Percentiles rank a stretch among this genome's conserved stretches.
Conservation (phyloP, 108 stramenopile genomes). For the Nitzschia palea region DNA sequence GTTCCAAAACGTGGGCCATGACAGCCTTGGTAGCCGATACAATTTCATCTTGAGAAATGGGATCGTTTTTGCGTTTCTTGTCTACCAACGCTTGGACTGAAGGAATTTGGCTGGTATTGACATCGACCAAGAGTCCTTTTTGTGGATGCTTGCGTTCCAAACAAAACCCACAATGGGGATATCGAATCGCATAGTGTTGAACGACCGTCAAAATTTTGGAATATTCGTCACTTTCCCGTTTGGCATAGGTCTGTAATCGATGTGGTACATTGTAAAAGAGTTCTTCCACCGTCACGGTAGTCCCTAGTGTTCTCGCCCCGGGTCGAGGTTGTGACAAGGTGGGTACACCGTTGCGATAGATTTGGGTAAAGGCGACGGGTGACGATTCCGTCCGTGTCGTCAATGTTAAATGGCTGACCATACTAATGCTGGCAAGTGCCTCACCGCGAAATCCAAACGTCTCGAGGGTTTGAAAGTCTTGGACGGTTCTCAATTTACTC, state of each 20-base stretch:
- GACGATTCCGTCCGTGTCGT: slow-evolving; percentile 30
- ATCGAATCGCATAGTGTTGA: slow-evolving; percentile 91
- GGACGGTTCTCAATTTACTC: slow-evolving; percentile 81
- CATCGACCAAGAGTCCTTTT: slow-evolving; percentile 39
- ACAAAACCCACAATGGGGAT: slow-evolving; percentile 84
- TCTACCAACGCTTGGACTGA: slow-evolving; percentile 40
- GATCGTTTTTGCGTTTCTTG: slow-evolving; percentile 22
- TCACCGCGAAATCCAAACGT: slow-evolving; percentile 99
- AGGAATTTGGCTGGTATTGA: slow-evolving; percentile 63
- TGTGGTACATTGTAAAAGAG: slow-evolving; percentile 97
- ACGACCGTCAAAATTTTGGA: slow-evolving; percentile 72
- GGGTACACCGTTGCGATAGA: slow-evolving; percentile 78
- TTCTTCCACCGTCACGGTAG: slow-evolving; percentile 91
- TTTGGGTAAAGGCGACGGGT: slow-evolving; percentile 67
- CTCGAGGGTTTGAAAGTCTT: slow-evolving; percentile 69
- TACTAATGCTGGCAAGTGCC: slow-evolving; percentile 81
- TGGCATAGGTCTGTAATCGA: slow-evolving; percentile 69
- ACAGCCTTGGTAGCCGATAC: slow-evolving; percentile 65
- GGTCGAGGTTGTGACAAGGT: slow-evolving; percentile 62
- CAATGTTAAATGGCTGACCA: slow-evolving; percentile 60
- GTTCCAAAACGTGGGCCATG: slow-evolving; percentile 77
- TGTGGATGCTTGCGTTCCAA: slow-evolving; percentile 57
- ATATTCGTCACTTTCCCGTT: slow-evolving; percentile 87
- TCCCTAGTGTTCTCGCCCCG: slow-evolving; percentile 88
- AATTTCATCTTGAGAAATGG: background rate